A percentile compares a stretch with the other conserved stretches of the same genome.
Conservation (phyloP, 768 basidiomycete species). For the Pleurotus ostreatus region DNA sequence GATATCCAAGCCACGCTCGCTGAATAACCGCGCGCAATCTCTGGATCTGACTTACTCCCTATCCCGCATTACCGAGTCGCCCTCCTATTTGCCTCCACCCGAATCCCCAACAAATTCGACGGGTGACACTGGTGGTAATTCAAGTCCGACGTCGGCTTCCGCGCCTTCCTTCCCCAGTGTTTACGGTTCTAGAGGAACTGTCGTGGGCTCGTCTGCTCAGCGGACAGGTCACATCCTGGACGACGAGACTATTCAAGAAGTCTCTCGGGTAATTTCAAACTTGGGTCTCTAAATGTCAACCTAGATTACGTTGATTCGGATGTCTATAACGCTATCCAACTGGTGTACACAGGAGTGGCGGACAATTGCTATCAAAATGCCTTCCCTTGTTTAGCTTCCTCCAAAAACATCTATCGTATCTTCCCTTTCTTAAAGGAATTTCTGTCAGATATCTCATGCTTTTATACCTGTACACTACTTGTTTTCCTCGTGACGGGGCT, state of each 20-base stretch:
- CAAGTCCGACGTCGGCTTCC: slow-evolving; percentile 74
- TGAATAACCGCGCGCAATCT: slow-evolving; percentile 85
- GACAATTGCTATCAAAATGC: slow-evolving; percentile 18
- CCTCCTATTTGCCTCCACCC: slow-evolving; percentile 57
- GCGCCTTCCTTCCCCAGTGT: slow-evolving; percentile 85
- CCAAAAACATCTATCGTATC: slow-evolving; percentile 5
- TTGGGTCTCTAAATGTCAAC: slow-evolving; percentile 49
- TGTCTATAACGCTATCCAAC: not conserved
- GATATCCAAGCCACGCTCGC: slow-evolving; percentile 69
- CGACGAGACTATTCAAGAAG: slow-evolving; percentile 62
- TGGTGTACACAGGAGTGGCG: slow-evolving; percentile 11
- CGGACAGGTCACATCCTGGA: slow-evolving; percentile 40
- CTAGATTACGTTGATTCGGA: not conserved
- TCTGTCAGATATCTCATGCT: slow-evolving; percentile 25
- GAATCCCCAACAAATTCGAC: slow-evolving; percentile 81
- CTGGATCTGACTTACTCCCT: slow-evolving; percentile 85
- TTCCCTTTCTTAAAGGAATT: slow-evolving; percentile 8
- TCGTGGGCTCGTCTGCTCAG: slow-evolving; percentile 41
- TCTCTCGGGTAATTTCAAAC: slow-evolving; percentile 75
- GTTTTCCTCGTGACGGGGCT: slow-evolving; percentile 32
- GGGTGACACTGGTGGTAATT: slow-evolving; percentile 70
- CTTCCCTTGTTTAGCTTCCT: slow-evolving; percentile 17
- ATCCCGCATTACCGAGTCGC: slow-evolving; percentile 72
- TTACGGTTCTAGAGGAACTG: slow-evolving; percentile 51
- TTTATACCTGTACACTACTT: slow-evolving; percentile 28